Base-by-base conservation (phyloP, 306 rosid genomes). In the Purshia tridentata region DNA sequence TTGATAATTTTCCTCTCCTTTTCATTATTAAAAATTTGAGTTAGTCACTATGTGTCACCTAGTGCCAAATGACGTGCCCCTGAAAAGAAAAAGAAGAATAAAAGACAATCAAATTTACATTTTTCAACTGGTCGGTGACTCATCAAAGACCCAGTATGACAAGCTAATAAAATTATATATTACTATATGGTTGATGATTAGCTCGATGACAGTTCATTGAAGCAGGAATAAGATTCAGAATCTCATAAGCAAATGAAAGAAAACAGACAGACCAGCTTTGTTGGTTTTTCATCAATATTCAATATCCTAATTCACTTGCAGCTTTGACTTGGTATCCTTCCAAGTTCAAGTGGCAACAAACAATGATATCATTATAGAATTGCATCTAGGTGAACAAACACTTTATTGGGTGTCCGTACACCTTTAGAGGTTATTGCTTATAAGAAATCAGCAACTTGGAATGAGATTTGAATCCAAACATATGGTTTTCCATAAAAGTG, bases 51-150 rank as follows among this genome's bases (percentile, higher is more conserved):
- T 73, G 66, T 79, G 77, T 79, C 86, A 66, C 76, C 69, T 74
- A 64, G 67, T 60, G 77, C 84, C 84, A 82, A 78, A 73, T 75
- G 89, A 83, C 78, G 59, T 53, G 72, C 85, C 78, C 73, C 59
- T 62, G 4, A 55, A 57, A 73, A 70, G 60, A 57, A 56, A 47
- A 73, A 35, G 5, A 12, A 48, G 12, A 46, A 65, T 51, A 62
- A 23, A 37, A n/a, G 50, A 54, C 57, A 7, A 71, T 74, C 72
- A 74, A 55, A 64, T 72, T 48, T 13, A 51, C 69, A 76, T 55
- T 37, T 62, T 73, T 70, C 77, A 73, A 78, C 81, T 84, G 89
- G 80, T 64, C 55, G 29, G 48, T 88, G 92, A 87, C 80, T 85
- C 89, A 84, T 72, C 87, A 52, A 74, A 73, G 76, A 50, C 73